Evolutionary conservation across 495 filamentous ascomycete species (phyloP), one percentile per base, ranked within the genome.

Genomic region (Aspergillus affinis): DNA sequence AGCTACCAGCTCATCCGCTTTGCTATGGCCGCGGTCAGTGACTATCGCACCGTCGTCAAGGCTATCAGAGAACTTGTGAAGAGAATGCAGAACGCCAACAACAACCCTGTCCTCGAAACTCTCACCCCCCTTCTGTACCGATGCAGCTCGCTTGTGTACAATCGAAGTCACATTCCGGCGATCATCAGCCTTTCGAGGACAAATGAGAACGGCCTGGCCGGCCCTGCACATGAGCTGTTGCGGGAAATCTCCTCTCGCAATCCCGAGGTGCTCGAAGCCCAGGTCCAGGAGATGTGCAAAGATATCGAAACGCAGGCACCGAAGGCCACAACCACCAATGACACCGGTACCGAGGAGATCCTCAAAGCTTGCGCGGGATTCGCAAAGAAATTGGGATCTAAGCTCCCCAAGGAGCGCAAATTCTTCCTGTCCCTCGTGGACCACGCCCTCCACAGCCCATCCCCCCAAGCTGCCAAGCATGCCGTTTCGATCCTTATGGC

Each of bases 321-420:
- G 4, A 86, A 82, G 17, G 72, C 77, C 15, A 81, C 80, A n/a
- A 83, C 82, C 27, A 63, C 82, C 2, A 90, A 90, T 55, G 86
- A 90, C 56, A 64, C 83, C 3, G 77, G 83, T 2, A 87, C 89
- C 10, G 90, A 92, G 19, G 91, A 96, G 69, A 93, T 92, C 6
- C 80, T 99, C 58, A 97, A 95, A 70, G 93, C 94, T 6, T 96
- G 92, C 65, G 88, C 92, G 8, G 88, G 88, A 3, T 98, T 96
- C 69, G 91, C 93, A 9, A 87, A 84, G 63, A 90, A 85, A 63
- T 92, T 93, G 59, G 89, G 93, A 0, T 82, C 85, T 19, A 93
- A 97, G 49, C 83, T 98, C 54, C 91, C 93, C 0, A 83, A 87
- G 56, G 91, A 96, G 59, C 87, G 90, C 49, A 93, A 91, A 62